These are phyloP conservation scores for Dryas integrifolia DNA, from an alignment of 331 rosid genomes.

Conservation along the genomic window DNA sequence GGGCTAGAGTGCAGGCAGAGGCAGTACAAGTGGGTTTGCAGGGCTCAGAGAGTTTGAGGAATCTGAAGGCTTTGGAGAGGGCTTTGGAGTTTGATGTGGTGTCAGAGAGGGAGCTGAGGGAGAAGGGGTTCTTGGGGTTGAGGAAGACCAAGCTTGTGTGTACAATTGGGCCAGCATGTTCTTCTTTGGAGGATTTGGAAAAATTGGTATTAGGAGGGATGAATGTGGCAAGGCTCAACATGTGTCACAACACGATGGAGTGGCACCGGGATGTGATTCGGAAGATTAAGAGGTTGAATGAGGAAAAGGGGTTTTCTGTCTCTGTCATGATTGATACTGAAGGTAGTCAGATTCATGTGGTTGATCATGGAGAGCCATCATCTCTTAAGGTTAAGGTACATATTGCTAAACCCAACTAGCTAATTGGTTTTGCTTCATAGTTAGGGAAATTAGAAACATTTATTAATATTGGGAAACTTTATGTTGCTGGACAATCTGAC, in stretches of 20 bases:
- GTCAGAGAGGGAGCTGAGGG: conserved; percentile 56
- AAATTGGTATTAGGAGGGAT: conserved; percentile 64
- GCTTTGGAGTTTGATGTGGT: conserved; percentile 55
- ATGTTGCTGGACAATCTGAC: too few relatives aligned
- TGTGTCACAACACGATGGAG: conserved; percentile 72
- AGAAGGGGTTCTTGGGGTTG: conserved; percentile 63
- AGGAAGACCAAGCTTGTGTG: conserved; percentile 80
- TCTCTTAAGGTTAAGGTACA: conserved; percentile 68
- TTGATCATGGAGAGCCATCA: conserved; percentile 72
- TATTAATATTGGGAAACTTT: too few relatives aligned
- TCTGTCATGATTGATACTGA: conserved; percentile 82
- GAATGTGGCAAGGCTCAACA: conserved; percentile 73
- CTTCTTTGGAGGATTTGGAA: conserved; percentile 61
- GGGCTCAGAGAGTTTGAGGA: conserved; percentile 18
- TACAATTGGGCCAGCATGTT: conserved; percentile 69
- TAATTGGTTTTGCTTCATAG: not conserved
- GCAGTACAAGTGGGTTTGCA: conserved; percentile 51
- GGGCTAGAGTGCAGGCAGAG: conserved; percentile 39
- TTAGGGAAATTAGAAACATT: too few relatives aligned
- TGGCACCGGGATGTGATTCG: conserved; percentile 68
- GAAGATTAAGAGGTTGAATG: conserved; percentile 64
- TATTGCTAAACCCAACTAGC: not conserved
- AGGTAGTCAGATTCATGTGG: conserved; percentile 74
- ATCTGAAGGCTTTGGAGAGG: conserved; percentile 26
- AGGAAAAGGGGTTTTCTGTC: conserved; percentile 53